Base-by-base conservation (phyloP, 2,329 filamentous ascomycete genomes). In the Alternaria sp. region DNA sequence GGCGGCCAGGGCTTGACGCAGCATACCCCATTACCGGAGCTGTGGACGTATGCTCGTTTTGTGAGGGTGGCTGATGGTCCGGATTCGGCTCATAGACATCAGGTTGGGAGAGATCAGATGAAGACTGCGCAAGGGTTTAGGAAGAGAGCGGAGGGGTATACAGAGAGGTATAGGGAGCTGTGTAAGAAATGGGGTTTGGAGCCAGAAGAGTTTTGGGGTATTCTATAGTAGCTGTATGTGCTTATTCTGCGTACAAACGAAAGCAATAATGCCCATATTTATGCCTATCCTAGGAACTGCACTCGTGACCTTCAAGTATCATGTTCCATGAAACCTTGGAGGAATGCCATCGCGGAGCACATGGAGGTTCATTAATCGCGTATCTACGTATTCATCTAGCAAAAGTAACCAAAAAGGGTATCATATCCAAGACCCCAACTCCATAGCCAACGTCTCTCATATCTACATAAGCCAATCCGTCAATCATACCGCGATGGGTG, bases 41-140 rank as follows among this genome's bases (percentile, higher is more conserved):
- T 82, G 63, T 82, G 81, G 81, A 81, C 81, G 25, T 82, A 82
- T 71, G 80, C 81, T 2, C 60, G 81, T 23, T 81, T 81, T 67
- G 79, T 82, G 28, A 69, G 81, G 59, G 75, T 82, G 30, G 81
- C 80, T 5, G 81, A 82, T 72, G 81, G 81, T 2, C 81, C 81
- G 2, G 81, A 82, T 72, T 76, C 75, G 1, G 80, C 79, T 14
- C 81, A 82, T 71, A 71, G 78, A 63, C 80, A 82, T 73, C 81
- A 82, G 66, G 79, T 82, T 41, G 81, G 80, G 0, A 64, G 80
- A 33, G 80, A 82, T 68, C 78, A 81, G 68, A 78, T 82, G 76
- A 82, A 82, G 73, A 80, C 75, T 10, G 80, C 80, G 28, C 69
- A 75, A 47, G 67, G 30, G 4, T 80, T 77, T 45, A 76, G 72